phyloP scores from a whole-genome alignment of 73 alveolate species.

The Paramecium caudatum region DNA sequence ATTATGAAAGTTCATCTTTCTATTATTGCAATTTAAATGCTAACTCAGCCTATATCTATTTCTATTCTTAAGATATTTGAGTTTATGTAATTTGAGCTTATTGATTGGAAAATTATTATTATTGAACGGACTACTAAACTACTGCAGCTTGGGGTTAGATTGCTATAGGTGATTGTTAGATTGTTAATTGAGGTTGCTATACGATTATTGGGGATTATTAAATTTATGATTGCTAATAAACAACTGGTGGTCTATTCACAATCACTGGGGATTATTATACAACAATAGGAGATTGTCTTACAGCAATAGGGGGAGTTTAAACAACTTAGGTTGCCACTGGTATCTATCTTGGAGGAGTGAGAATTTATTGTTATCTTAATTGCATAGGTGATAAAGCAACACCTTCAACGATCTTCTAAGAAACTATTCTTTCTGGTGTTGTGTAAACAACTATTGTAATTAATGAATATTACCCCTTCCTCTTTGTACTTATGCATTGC shows the following conservation, averaged over 20 bases:
- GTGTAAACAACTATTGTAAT: slow-evolving; percentile 1
- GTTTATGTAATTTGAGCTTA: not conserved
- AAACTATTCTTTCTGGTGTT: slow-evolving; percentile 11
- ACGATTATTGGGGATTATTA: not conserved
- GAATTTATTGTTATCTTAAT: not conserved
- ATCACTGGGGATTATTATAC: slow-evolving; percentile 6
- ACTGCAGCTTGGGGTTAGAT: not conserved
- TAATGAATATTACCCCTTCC: not conserved
- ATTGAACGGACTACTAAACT: not conserved
- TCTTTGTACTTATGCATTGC: not conserved
- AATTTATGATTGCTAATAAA: not conserved
- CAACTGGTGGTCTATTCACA: not conserved
- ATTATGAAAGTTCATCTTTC: not conserved
- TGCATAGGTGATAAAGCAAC: slow-evolving; percentile 37
- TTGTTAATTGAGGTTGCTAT: not conserved
- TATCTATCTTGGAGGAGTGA: slow-evolving; percentile 1
- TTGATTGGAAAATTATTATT: not conserved
- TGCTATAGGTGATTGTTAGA: not conserved
- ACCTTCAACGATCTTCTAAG: not conserved
- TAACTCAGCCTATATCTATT: not conserved
- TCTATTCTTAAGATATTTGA: not conserved
- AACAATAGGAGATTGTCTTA: not conserved
- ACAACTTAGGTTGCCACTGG: not conserved
- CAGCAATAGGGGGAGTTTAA: not conserved
- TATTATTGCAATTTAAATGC: not conserved